Conservation (phyloP, 805 yeast genomes). For the Starmerella gropengiesseri region DNA sequence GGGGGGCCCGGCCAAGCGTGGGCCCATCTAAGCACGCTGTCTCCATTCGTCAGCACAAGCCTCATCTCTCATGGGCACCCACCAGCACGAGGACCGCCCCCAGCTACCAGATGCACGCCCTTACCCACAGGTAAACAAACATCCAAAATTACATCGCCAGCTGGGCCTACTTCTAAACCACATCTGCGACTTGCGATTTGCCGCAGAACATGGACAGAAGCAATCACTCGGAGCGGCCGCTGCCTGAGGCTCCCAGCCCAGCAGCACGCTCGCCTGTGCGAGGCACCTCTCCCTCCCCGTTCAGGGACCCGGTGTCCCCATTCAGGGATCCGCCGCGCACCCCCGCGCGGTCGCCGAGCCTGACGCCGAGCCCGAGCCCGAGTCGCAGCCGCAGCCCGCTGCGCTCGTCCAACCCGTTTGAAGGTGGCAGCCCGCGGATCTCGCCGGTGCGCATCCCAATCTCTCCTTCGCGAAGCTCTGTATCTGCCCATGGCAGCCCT, state of each 20-base stretch:
- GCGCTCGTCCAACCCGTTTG: slow-evolving; percentile 22
- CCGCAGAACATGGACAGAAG: not conserved
- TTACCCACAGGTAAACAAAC: slow-evolving; percentile 4
- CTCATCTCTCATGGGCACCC: no score
- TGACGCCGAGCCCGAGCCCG: slow-evolving; percentile 3
- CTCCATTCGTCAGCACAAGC: no score
- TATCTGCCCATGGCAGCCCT: slow-evolving; percentile 20
- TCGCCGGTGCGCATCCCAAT: slow-evolving; percentile 21
- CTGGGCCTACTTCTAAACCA: not conserved
- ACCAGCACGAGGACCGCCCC: no score
- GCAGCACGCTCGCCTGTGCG: slow-evolving; percentile 17
- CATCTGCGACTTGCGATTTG: not conserved
- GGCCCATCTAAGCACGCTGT: no score
- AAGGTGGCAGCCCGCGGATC: slow-evolving; percentile 14
- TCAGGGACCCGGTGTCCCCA: slow-evolving; percentile 1
- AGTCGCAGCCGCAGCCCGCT: slow-evolving; percentile 16
- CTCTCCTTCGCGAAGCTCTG: slow-evolving; percentile 6
- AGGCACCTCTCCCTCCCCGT: slow-evolving; percentile 7
- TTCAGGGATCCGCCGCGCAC: slow-evolving; percentile 1
- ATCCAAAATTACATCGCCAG: not conserved
- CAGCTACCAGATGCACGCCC: no score
- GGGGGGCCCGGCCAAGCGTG: no score
- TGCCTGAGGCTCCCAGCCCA: slow-evolving; percentile 19
- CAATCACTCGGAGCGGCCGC: slow-evolving; percentile 10
- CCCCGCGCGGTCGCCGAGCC: not conserved